Percentiles rank a stretch among this genome's conserved stretches.
These are phyloP conservation scores for Pseudogymnoascus sp. DNA, from an alignment of 2,329 filamentous ascomycete species.

Conservation along the genomic window DNA sequence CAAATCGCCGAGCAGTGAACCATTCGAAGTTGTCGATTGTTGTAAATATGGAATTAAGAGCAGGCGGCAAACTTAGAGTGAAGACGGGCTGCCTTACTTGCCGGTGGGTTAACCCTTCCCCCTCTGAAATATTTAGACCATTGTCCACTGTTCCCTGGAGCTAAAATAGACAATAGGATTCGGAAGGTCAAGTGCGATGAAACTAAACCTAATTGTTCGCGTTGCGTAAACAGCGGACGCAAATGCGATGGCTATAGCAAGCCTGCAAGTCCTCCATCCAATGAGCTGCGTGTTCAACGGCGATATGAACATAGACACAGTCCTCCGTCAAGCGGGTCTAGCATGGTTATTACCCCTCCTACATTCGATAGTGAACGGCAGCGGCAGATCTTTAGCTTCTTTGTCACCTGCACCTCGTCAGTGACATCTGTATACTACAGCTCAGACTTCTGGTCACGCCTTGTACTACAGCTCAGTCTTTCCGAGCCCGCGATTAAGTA, in stretches of 20 bases:
- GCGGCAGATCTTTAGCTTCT: constrained; percentile 15
- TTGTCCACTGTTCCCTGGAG: neutral
- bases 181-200: constrained; percentile 28
- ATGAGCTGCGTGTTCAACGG: neutral
- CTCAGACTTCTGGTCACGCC: constrained; percentile 15
- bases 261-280: neutral
- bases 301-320: neutral
- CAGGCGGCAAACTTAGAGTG: neutral
- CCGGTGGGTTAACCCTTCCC: neutral
- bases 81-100: constrained; percentile 11
- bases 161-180: constrained; percentile 18
- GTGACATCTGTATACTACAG: neutral
- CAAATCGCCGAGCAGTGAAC: neutral
- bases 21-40: neutral
- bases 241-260: constrained; percentile 25
- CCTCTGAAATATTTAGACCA: neutral
- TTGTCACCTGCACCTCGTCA: constrained; percentile 11
- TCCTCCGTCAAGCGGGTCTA: neutral
- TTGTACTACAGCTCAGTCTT: constrained; percentile 15
- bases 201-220: constrained; percentile 23
- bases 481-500: constrained; percentile 15
- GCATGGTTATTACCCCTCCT: neutral
- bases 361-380: neutral
- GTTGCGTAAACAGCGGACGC: constrained; percentile 24
- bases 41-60: neutral